Percentiles rank a stretch among this genome's conserved stretches.
Conservation (phyloP, 108 stramenopile species). For the Schizochytrium sp. region DNA sequence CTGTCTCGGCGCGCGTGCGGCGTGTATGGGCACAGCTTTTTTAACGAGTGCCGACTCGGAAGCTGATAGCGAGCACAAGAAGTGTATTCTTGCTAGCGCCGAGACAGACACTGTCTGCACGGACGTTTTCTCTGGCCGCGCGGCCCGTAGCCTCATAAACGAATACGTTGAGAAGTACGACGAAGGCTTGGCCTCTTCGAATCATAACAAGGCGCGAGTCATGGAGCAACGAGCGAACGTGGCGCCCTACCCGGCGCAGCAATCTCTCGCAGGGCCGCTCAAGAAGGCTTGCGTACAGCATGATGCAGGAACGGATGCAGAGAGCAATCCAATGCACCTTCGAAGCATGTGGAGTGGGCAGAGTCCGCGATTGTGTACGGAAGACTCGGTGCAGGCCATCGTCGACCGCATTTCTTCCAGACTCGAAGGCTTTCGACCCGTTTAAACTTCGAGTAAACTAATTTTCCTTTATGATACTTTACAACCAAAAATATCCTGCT, state of each 20-base stretch:
- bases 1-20: background rate
- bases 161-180: background rate
- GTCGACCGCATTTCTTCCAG: background rate
- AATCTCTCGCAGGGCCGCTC: background rate
- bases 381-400: background rate
- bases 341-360: background rate
- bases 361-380: background rate
- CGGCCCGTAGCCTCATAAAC: background rate
- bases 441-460: no score
- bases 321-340: background rate
- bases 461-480: no score
- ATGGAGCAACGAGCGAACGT: background rate
- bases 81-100: background rate
- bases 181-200: background rate
- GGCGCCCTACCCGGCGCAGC: constrained; percentile 7
- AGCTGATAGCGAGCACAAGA: background rate
- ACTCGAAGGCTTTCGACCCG: background rate
- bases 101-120: background rate
- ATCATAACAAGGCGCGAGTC: background rate
- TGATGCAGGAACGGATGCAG: background rate
- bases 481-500: no score
- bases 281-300: background rate
- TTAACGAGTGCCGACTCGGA: constrained; percentile 7
- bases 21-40: constrained; percentile 19
- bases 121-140: constrained; percentile 22